Evolutionary conservation across 2,329 filamentous ascomycete genomes (phyloP).

Genomic region (Fusarium succisae): DNA sequence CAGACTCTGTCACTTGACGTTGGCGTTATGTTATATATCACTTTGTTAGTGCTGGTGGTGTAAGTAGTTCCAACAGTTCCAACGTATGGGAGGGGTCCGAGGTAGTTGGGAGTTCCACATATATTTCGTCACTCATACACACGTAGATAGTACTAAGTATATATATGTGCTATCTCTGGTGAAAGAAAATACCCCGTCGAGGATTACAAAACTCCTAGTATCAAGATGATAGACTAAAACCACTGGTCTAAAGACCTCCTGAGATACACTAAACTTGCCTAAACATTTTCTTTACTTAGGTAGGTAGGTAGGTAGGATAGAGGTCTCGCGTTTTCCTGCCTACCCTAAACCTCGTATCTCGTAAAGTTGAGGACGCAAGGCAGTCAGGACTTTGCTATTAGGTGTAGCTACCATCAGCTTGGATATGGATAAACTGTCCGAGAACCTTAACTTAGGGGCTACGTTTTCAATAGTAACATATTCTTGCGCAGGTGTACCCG

Average conservation of each 20-base stretch:
- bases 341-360: not conserved
- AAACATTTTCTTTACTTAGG: not conserved
- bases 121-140: slow-evolving; percentile 11
- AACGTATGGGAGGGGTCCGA: not conserved
- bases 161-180: not conserved
- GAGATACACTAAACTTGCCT: not conserved
- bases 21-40: not conserved
- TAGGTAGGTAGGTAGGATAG: too few relatives aligned
- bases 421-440: not conserved
- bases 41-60: not conserved
- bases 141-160: too few relatives aligned
- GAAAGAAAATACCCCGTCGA: not conserved
- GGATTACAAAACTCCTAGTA: not conserved
- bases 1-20: not conserved
- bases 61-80: not conserved
- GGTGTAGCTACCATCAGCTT: not conserved
- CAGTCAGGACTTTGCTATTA: too few relatives aligned
- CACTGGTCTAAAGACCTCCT: not conserved
- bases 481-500: not conserved
- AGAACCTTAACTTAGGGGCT: not conserved
- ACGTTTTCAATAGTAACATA: not conserved
- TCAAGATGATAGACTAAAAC: not conserved
- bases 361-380: not conserved
- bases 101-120: slow-evolving; percentile 18
- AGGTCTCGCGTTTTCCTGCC: not conserved